These are phyloP conservation scores for Aspergillus funiculosus DNA, from an alignment of 495 filamentous ascomycete genomes.

Conservation along the genomic window DNA sequence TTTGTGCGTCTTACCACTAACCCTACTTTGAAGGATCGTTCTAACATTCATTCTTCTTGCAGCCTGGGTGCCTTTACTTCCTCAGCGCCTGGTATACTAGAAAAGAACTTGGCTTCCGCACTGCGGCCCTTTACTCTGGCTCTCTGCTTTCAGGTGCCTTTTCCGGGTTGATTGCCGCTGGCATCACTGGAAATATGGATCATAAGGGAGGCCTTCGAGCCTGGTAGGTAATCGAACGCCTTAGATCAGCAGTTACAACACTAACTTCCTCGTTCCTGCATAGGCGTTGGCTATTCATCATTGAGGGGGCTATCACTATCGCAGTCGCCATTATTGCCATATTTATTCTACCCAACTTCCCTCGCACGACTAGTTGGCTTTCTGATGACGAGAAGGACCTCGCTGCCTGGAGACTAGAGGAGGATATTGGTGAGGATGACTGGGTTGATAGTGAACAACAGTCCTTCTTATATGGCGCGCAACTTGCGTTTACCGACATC, in stretches of 20 bases:
- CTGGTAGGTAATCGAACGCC: constrained; percentile 28
- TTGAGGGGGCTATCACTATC: constrained; percentile 61
- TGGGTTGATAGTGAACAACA: constrained; percentile 59
- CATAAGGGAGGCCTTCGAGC: constrained; percentile 42
- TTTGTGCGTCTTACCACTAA: background rate
- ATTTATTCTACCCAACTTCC: constrained; percentile 71
- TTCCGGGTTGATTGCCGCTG: constrained; percentile 56
- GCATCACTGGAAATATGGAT: constrained; percentile 43
- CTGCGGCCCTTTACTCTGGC: constrained; percentile 46
- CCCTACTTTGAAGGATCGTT: background rate
- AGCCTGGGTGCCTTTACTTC: constrained; percentile 46
- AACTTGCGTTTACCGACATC: constrained; percentile 62
- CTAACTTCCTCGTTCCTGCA: background rate
- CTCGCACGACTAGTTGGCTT: constrained; percentile 69
- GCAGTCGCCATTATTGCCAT: constrained; percentile 47
- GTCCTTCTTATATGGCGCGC: constrained; percentile 60
- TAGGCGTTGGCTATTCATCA: constrained; percentile 49
- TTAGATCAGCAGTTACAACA: background rate
- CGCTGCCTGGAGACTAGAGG: constrained; percentile 63
- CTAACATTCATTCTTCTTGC: background rate
- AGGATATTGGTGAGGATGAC: constrained; percentile 77
- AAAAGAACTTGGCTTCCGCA: constrained; percentile 47
- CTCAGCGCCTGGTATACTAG: constrained; percentile 47
- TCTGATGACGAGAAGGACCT: constrained; percentile 62
- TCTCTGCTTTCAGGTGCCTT: constrained; percentile 56